These are phyloP conservation scores for Trichaptum fuscoviolaceum DNA, from an alignment of 768 basidiomycete genomes.

Conservation along the genomic window DNA sequence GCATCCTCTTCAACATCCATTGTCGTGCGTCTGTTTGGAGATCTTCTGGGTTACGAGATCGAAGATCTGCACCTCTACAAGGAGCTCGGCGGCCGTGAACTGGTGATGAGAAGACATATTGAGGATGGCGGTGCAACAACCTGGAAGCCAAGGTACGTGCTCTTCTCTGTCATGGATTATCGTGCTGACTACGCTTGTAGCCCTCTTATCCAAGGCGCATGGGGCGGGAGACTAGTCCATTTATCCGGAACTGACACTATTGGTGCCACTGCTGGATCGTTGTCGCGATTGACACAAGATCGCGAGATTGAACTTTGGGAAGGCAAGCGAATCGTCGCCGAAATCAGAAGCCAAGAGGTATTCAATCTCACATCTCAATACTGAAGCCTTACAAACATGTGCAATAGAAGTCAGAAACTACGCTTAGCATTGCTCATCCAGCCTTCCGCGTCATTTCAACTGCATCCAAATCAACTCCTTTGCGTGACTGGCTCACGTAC, in stretches of 20 bases:
- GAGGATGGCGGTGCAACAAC: constrained; percentile 49
- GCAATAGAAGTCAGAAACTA: constrained; percentile 22
- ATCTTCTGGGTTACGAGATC: constrained; percentile 53
- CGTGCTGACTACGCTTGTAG: constrained; percentile 24
- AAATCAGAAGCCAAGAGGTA: constrained; percentile 43
- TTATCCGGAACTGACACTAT: constrained; percentile 60
- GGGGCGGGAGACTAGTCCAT: constrained; percentile 52
- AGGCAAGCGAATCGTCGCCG: constrained; percentile 50
- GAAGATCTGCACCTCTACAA: constrained; percentile 64
- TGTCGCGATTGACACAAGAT: constrained; percentile 56
- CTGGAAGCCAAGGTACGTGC: constrained; percentile 49
- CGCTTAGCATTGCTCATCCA: constrained; percentile 46
- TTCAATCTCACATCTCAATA: neutral
- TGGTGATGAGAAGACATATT: constrained; percentile 57
- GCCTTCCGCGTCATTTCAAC: constrained; percentile 60
- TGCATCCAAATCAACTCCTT: constrained; percentile 55
- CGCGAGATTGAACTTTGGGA: constrained; percentile 64
- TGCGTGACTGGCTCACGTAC: constrained; percentile 64
- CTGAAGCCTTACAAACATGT: neutral
- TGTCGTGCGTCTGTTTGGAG: constrained; percentile 48
- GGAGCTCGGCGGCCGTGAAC: constrained; percentile 60
- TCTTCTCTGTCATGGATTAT: neutral
- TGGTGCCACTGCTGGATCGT: constrained; percentile 57
- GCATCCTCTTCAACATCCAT: constrained; percentile 58
- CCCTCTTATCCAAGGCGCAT: constrained; percentile 52